Percentiles rank a stretch among this genome's conserved stretches.
These are phyloP conservation scores for Novymonas esmeraldas DNA, from an alignment of 208 protist genomes.

Conservation along the genomic window DNA sequence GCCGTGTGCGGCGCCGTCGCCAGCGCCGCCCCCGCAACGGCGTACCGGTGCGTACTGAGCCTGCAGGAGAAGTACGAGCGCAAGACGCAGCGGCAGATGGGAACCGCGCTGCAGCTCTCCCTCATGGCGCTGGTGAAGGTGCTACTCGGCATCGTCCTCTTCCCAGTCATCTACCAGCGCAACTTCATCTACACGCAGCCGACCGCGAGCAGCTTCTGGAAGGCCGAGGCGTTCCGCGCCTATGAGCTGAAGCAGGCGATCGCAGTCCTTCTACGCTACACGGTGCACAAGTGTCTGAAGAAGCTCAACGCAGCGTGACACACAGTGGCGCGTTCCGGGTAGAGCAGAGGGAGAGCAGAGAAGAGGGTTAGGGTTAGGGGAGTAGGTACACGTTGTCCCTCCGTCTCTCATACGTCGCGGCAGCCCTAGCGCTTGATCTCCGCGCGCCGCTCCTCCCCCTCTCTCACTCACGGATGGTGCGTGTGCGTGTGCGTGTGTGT, in stretches of 20 bases:
- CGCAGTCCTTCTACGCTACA: conserved; percentile 53
- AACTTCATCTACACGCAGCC: conserved; percentile 54
- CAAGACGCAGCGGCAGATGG: conserved; percentile 28
- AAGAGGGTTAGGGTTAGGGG: too few species aligned
- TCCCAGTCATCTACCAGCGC: conserved; percentile 69
- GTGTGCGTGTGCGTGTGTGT: too few species aligned
- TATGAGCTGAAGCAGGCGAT: conserved; percentile 68
- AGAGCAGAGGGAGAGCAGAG: too few species aligned
- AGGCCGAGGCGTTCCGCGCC: conserved; percentile 41
- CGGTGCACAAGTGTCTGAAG: conserved; percentile 42
- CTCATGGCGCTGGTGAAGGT: conserved; percentile 55
- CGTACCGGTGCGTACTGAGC: conserved; percentile 37
- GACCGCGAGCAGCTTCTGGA: conserved; percentile 48
- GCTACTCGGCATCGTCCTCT: conserved; percentile 58
- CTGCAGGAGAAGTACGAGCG: conserved; percentile 50
- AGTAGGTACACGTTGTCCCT: too few species aligned
- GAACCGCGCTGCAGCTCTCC: conserved; percentile 34
- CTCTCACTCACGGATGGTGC: too few species aligned
- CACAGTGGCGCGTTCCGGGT: too few species aligned
- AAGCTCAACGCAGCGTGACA: conserved; percentile 21
- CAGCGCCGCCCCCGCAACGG: conserved; percentile 42
- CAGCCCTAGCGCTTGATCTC: too few species aligned
- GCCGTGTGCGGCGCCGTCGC: conserved; percentile 52
- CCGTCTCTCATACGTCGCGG: neutral
- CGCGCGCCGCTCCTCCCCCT: too few species aligned